phyloP scores from a whole-genome alignment of 2,329 filamentous ascomycete species.

The Ophiostoma himal-ulmi region DNA sequence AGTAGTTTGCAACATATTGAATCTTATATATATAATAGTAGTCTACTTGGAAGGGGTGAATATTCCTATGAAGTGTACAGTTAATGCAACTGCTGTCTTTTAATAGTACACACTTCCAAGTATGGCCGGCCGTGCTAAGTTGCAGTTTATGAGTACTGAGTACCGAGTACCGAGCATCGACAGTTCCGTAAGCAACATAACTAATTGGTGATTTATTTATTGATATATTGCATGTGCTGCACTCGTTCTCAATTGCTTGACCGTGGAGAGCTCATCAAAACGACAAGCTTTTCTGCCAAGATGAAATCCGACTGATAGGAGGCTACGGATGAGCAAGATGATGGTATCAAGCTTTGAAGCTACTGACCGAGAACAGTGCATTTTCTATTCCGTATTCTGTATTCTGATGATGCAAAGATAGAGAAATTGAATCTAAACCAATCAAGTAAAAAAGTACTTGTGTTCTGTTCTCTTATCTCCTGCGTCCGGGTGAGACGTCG shows the following conservation, averaged over 20 bases:
- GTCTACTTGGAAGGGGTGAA: too few relatives aligned
- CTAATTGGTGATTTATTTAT: background rate
- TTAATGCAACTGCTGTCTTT: background rate
- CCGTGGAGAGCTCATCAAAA: background rate
- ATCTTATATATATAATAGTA: too few relatives aligned
- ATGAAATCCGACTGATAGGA: background rate
- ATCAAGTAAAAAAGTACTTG: conserved; percentile 3
- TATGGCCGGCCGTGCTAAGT: background rate
- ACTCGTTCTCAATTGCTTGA: background rate
- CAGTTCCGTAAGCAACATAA: background rate
- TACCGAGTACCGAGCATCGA: conserved; percentile 3
- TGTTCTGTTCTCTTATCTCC: background rate
- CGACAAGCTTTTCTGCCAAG: conserved; percentile 1
- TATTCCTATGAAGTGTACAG: too few relatives aligned
- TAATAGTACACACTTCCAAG: background rate
- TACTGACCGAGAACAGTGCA: background rate
- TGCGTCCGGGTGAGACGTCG: background rate
- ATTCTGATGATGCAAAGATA: too few relatives aligned
- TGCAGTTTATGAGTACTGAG: background rate
- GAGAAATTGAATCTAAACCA: background rate
- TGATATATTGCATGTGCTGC: background rate
- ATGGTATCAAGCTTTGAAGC: background rate
- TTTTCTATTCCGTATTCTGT: background rate
- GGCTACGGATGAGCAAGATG: background rate
- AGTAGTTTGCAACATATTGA: background rate